These are phyloP conservation scores for Xylariaceae sp. DNA, from an alignment of 2,329 filamentous ascomycete species.

Conservation along the genomic window DNA sequence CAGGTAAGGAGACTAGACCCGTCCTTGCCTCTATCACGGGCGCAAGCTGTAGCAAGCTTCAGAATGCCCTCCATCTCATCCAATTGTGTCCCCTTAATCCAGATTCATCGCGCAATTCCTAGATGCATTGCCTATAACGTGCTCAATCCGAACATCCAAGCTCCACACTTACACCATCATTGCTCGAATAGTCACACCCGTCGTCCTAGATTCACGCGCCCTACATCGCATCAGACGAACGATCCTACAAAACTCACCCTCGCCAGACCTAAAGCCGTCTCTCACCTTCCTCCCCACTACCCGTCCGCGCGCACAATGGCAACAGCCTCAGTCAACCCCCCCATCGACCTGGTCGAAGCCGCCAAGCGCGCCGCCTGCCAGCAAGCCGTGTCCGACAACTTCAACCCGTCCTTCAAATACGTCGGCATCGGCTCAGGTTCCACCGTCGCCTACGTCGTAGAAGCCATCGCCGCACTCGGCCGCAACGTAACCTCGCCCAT, in stretches of 20 bases:
- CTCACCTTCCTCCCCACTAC: too few relatives aligned
- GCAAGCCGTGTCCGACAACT: slow-evolving; percentile 63
- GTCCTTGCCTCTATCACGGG: too few relatives aligned
- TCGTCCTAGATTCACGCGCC: too few relatives aligned
- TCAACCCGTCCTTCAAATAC: slow-evolving; percentile 77
- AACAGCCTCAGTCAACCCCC: slow-evolving; percentile 8
- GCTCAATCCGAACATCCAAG: too few relatives aligned
- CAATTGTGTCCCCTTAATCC: too few relatives aligned
- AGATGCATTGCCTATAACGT: too few relatives aligned
- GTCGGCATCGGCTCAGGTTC: slow-evolving; percentile 82
- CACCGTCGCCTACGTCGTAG: slow-evolving; percentile 81
- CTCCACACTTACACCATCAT: too few relatives aligned
- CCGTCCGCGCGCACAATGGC: slow-evolving; percentile 12
- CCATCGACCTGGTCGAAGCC: slow-evolving; percentile 52
- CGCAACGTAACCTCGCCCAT: slow-evolving; percentile 56
- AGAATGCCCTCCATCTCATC: too few relatives aligned
- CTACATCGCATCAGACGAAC: background rate
- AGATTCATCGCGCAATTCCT: too few relatives aligned
- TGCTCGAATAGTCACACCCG: too few relatives aligned
- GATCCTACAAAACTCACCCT: background rate
- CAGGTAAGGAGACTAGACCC: too few relatives aligned
- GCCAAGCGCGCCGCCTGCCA: slow-evolving; percentile 74
- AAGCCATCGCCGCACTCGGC: slow-evolving; percentile 67
- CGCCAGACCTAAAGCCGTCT: background rate
- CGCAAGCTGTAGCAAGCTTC: too few relatives aligned